phyloP scores from a whole-genome alignment of 805 yeast species.

The Lipomyces starkeyi region DNA sequence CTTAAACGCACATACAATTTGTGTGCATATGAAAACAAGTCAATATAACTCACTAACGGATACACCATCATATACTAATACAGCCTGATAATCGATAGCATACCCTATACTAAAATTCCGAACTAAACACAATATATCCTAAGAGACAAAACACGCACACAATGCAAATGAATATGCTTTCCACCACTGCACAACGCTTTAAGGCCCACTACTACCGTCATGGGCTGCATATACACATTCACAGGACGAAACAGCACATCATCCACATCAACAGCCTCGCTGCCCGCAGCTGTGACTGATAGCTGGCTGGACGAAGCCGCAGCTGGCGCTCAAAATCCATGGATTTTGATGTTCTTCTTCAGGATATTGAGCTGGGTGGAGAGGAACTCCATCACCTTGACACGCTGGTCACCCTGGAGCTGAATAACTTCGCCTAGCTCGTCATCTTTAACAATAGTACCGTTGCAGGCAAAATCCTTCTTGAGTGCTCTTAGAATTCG shows the following conservation, averaged over 20 bases:
- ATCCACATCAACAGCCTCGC: neutral
- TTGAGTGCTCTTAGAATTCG: conserved; percentile 90
- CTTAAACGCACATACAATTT: neutral
- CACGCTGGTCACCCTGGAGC: conserved; percentile 98
- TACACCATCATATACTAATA: neutral
- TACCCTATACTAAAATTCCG: neutral
- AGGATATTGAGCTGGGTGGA: conserved; percentile 84
- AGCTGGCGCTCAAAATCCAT: conserved; percentile 74
- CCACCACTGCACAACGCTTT: neutral
- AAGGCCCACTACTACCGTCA: neutral
- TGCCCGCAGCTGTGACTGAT: conserved; percentile 3
- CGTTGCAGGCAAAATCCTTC: conserved; percentile 98
- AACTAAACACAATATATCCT: neutral
- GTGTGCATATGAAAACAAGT: neutral
- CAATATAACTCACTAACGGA: neutral
- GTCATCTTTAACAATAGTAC: conserved; percentile 94
- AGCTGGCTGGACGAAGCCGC: neutral
- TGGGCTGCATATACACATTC: neutral
- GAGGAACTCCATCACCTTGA: conserved; percentile 91
- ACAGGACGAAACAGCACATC: neutral
- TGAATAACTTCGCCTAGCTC: conserved; percentile 97
- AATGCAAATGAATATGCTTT: conserved; percentile 1
- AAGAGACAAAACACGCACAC: neutral
- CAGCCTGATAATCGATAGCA: neutral
- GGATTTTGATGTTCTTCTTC: conserved; percentile 96